Percentiles rank a stretch among this genome's conserved stretches.
Evolutionary conservation across 202 grass and related monocot species (phyloP).

Genomic region (Panicum virgatum): DNA sequence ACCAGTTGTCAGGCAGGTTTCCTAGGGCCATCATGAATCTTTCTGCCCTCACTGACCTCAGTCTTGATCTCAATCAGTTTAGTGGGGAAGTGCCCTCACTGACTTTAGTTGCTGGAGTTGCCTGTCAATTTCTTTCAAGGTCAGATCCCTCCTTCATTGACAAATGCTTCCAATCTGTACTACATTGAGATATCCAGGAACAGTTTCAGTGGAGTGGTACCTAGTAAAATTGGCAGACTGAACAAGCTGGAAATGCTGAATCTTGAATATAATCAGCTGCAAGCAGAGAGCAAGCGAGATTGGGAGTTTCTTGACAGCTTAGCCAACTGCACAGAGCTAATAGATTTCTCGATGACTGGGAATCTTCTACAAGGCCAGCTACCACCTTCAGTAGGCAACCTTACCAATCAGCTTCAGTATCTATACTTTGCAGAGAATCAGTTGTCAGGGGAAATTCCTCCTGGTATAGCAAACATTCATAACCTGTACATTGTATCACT

Average conservation of each 20-base stretch:
- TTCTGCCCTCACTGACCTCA: constrained; percentile 11
- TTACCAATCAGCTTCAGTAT: neutral
- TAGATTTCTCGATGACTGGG: neutral
- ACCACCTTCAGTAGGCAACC: constrained; percentile 32
- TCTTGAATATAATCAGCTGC: neutral
- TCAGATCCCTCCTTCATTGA: neutral
- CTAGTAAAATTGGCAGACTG: neutral
- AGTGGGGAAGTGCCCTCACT: neutral
- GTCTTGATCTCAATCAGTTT: neutral
- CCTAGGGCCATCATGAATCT: neutral
- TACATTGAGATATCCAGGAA: constrained; percentile 4
- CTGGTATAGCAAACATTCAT: constrained; percentile 23
- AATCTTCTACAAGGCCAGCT: constrained; percentile 28
- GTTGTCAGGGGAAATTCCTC: constrained; percentile 31
- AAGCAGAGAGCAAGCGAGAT: neutral
- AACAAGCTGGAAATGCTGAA: constrained; percentile 13
- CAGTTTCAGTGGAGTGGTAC: constrained; percentile 15
- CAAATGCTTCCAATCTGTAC: constrained; percentile 8
- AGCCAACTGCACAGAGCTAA: constrained; percentile 33
- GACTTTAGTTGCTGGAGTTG: neutral
- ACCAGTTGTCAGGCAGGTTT: constrained; percentile 3
- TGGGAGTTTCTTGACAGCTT: constrained; percentile 35
- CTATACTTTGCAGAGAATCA: constrained; percentile 7
- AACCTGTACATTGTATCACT: constrained; percentile 3
- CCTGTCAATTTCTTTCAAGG: neutral